A percentile compares a stretch with the other conserved stretches of the same genome.
phyloP scores from a whole-genome alignment of 2,329 filamentous ascomycete genomes.

The Fusarium euwallaceae region DNA sequence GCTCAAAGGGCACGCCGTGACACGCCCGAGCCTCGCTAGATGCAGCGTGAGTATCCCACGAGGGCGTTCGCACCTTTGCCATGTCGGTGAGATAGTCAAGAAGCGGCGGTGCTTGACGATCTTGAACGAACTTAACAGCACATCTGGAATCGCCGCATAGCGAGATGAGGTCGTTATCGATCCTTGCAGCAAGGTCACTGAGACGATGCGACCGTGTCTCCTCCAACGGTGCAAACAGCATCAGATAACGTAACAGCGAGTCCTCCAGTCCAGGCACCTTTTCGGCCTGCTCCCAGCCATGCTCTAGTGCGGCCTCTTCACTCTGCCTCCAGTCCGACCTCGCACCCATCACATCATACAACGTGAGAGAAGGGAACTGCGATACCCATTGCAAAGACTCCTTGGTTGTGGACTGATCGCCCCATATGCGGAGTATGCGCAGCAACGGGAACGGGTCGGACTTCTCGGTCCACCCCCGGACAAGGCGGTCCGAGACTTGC shows the following conservation, averaged over 20 bases:
- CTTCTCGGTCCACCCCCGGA: constrained; percentile 60
- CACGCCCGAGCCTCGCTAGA: constrained; percentile 49
- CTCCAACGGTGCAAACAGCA: constrained; percentile 51
- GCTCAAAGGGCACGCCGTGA: constrained; percentile 53
- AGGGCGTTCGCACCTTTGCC: constrained; percentile 47
- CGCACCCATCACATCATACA: constrained; percentile 59
- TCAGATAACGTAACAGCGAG: constrained; percentile 52
- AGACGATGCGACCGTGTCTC: constrained; percentile 40
- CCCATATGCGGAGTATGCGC: constrained; percentile 61
- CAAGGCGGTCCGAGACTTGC: constrained; percentile 59
- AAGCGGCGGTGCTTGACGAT: constrained; percentile 49
- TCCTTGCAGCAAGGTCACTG: constrained; percentile 48
- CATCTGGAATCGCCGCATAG: constrained; percentile 51
- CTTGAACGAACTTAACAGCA: constrained; percentile 50
- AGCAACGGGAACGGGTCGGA: constrained; percentile 60
- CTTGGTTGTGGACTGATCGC: constrained; percentile 55
- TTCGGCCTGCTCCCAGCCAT: constrained; percentile 54
- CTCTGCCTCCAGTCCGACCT: constrained; percentile 53
- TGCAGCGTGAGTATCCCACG: constrained; percentile 49
- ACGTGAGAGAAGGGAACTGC: constrained; percentile 58
- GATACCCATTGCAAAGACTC: constrained; percentile 57
- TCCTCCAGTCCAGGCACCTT: constrained; percentile 45
- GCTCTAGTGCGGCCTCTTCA: constrained; percentile 37
- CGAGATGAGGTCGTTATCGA: constrained; percentile 53
- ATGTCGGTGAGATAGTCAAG: constrained; percentile 52